phyloP scores from a whole-genome alignment of 2,329 filamentous ascomycete species.

The Fusarium torulosum region DNA sequence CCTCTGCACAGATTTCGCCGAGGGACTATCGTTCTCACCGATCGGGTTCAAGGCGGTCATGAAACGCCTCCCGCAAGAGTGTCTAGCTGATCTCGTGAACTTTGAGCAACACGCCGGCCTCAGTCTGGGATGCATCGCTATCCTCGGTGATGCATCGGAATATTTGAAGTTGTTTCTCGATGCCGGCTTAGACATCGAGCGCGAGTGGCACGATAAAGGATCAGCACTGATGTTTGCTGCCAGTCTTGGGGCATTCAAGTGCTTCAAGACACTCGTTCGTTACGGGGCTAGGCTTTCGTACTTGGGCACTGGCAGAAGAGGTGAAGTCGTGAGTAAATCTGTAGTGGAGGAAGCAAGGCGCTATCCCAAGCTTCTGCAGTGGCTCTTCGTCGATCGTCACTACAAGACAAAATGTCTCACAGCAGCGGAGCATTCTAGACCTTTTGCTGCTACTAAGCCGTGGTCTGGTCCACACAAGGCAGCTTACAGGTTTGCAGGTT shows the following conservation, averaged over 20 bases:
- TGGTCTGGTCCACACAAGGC: conserved; percentile 40
- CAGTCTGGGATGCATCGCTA: conserved; percentile 14
- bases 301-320: conserved; percentile 13
- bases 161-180: conserved; percentile 29
- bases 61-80: conserved; percentile 33
- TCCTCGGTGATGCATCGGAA: conserved; percentile 3
- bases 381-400: conserved; percentile 38
- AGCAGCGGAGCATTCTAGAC: background rate
- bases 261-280: conserved; percentile 40
- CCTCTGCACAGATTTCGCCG: background rate
- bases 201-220: conserved; percentile 26
- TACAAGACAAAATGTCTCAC: conserved; percentile 28
- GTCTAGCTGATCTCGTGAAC: conserved; percentile 29
- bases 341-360: conserved; percentile 23
- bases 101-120: background rate
- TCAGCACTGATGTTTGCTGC: conserved; percentile 44
- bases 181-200: conserved; percentile 36
- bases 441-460: background rate
- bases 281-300: conserved; percentile 38
- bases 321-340: conserved; percentile 23
- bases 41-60: conserved; percentile 23
- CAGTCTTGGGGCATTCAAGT: conserved; percentile 18
- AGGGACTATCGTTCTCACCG: background rate
- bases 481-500: conserved; percentile 14
- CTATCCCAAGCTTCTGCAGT: conserved; percentile 33